Evolutionary conservation across 768 basidiomycete genomes (phyloP).

Genomic region (Termitomyces sp.): DNA sequence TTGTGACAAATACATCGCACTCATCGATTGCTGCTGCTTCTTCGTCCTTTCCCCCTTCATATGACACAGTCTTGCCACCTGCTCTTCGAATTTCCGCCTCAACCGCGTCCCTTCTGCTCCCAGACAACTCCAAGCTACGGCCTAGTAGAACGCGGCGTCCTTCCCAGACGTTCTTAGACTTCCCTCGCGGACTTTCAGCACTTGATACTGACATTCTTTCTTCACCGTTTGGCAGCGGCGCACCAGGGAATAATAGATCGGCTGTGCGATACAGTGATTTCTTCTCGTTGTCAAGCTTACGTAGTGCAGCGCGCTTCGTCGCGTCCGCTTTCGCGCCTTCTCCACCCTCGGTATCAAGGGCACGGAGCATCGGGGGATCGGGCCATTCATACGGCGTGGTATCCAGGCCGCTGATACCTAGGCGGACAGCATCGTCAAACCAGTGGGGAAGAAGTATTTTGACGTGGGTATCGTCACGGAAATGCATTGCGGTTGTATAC

Average conservation of each 20-base stretch:
- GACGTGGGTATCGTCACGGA: constrained; percentile 52
- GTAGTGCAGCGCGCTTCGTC: constrained; percentile 13
- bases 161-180: constrained; percentile 46
- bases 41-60: constrained; percentile 16
- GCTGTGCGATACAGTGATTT: constrained; percentile 26
- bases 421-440: constrained; percentile 76
- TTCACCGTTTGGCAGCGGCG: constrained; percentile 10
- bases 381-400: constrained; percentile 70
- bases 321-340: constrained; percentile 12
- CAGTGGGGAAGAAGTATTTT: constrained; percentile 83
- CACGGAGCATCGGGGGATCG: constrained; percentile 48
- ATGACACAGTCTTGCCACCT: constrained; percentile 45
- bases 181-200: constrained; percentile 8
- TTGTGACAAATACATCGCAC: constrained; percentile 73
- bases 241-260: constrained; percentile 22
- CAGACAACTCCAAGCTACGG: constrained; percentile 47
- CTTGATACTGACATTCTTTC: constrained; percentile 6
- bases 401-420: constrained; percentile 46
- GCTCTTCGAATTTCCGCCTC: constrained; percentile 54
- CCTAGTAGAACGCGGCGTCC: constrained; percentile 59
- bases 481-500: constrained; percentile 51
- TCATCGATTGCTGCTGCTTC: constrained; percentile 33
- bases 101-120: constrained; percentile 46
- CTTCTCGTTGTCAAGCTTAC: constrained; percentile 27
- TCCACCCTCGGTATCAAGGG: constrained; percentile 18